Base-by-base conservation (phyloP, 1,139 yeast genomes). In the Suhomyces wounanorum region DNA sequence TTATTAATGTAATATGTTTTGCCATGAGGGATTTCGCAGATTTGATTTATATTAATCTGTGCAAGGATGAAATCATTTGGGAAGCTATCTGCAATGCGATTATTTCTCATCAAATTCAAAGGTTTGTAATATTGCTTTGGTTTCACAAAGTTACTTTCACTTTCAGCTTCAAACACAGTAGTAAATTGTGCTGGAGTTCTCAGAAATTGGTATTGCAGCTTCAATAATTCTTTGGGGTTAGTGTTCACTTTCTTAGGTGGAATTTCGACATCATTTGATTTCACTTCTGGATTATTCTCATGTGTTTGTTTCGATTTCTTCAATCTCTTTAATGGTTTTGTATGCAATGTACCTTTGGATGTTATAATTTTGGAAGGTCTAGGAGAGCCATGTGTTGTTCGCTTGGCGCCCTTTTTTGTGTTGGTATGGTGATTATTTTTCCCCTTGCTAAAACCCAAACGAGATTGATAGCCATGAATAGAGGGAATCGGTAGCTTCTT, bases 151-250 rank as follows among this genome's bases (percentile, higher is more conserved):
- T 51, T 56, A 4, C 55, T 57, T 2, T 60, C 56, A 49, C 74
- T 72, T 50, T 74, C 79, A 0, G 69, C 77, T 57, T 77, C 81
- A 49, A 71, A 61, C 0, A 59, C 69, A 0, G 71, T 67, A 1
- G 80, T 75, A 28, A 64, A 61, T 25, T 60, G 58, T n/a, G 52
- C 50, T 0, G 79, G 78, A 13, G 59, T 56, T 48, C 77, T 63
- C 56, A 60, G 67, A 52, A 64, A 71, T 10, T 58, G 53, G 44
- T 63, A 66, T 25, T 57, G 55, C 41, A 54, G 45, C 17, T 44
- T 55, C 35, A 56, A 51, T 3, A 55, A 16, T 8, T 60, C 61
- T 38, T 51, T 55, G 14, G 50, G 33, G n/a, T 26, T 52, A 16
- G 21, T 38, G 11, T 14, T 14, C 8, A 8, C 18, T 3, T 16